Evolutionary conservation across 208 protist genomes (phyloP), one percentile per base, ranked within the genome.

Genomic region (Leptomonas seymouri): DNA sequence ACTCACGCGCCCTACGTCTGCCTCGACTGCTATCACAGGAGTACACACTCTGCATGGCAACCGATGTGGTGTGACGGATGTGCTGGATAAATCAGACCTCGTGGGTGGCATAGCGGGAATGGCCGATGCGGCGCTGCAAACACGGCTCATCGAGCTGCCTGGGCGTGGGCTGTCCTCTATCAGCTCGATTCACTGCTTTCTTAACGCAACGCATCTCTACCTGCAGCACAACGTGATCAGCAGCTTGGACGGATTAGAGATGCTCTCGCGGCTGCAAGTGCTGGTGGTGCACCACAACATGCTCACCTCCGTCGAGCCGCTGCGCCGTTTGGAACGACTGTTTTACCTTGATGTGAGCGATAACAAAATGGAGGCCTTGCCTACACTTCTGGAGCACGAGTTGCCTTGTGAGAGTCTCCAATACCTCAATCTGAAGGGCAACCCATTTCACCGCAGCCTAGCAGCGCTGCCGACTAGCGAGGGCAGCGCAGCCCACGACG

Each of bases 161-260:
- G 83, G 72, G 12, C 60, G 73, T 4, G 61, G 55, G 20, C 73
- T 95, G 27, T 75, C 41, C 36, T 72, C 75, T 48, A 81, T 77
- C 16, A 51, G 46, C 4, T 34, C 76, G 1, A 61, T 87, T 1
- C 85, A 91, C 67, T 86, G 78, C 57, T 91, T 92, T 56, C 65
- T 90, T 28, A 96, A 91, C 64, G 79, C 78, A 25, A 93, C 88
- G 12, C 86, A 93, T 73, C 50, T 96, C 20, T 91, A 93, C 67
- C 71, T 93, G 16, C 87, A 92, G 67, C 74, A 93, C 77, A 96
- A 96, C 71, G 36, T 51, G 1, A 45, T 96, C 18, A 30, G 55
- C 28, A 63, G 48, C 36, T 56, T 96, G 2, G 87, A 90, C 7
- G 90, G 87, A 27, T 46, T 96, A 25, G 62, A 81, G 50, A 73